Percentiles rank a stretch among this genome's conserved stretches.
Conservation (phyloP, 805 yeast species). For the Schizosaccharomyces octosporus region DNA sequence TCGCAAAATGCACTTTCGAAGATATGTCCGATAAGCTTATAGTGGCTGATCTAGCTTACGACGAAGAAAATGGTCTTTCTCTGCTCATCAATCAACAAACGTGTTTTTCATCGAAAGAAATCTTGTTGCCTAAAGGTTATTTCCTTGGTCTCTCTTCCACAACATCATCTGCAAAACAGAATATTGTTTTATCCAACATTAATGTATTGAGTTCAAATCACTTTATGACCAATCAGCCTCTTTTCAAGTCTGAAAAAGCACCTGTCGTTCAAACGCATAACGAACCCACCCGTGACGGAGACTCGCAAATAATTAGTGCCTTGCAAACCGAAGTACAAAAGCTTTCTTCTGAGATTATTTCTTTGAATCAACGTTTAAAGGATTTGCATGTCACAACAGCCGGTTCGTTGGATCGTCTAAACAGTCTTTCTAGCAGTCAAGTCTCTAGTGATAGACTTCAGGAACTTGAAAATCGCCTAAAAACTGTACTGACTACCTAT, state of each 20-base stretch:
- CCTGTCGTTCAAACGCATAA: too few species aligned
- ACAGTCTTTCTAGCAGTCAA: neutral
- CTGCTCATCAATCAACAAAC: neutral
- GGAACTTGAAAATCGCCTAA: neutral
- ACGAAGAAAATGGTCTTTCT: neutral
- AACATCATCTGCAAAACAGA: neutral
- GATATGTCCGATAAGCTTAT: neutral
- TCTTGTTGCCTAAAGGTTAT: neutral
- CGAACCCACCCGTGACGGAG: too few species aligned
- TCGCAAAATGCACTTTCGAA: neutral
- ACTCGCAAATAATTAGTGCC: too few species aligned
- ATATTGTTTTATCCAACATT: neutral
- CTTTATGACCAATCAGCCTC: too few species aligned
- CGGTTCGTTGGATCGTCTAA: neutral
- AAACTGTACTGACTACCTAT: neutral
- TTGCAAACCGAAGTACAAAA: neutral
- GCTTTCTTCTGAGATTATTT: neutral
- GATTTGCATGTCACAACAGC: neutral
- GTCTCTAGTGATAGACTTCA: neutral
- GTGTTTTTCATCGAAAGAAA: neutral
- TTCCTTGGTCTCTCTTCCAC: neutral
- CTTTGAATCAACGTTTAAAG: neutral
- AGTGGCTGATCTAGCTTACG: neutral
- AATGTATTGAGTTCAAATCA: neutral
- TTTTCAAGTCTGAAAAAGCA: too few species aligned